Evolutionary conservation across 129 eudicot species (phyloP).

Genomic region (Saussurea involucrata): DNA sequence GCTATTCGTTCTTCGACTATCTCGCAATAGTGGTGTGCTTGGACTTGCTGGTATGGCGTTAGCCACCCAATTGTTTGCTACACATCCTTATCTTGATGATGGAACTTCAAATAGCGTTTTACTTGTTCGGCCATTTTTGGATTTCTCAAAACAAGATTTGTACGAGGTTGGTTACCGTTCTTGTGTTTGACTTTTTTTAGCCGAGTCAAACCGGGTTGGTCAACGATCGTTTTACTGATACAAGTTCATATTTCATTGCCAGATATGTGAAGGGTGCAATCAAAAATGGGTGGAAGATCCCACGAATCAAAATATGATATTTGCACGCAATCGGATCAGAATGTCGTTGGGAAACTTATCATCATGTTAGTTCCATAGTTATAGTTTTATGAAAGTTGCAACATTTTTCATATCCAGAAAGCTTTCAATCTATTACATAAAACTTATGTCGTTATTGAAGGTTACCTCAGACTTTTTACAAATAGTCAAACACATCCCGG

Average conservation of each 20-base stretch:
- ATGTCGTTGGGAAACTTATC: slow-evolving; percentile 43
- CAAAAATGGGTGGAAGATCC: slow-evolving; percentile 99
- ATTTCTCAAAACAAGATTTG: slow-evolving; percentile 79
- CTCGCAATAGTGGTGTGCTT: slow-evolving; percentile 95
- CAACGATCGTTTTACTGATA: slow-evolving; percentile 8
- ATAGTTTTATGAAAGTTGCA: neutral
- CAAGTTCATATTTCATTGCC: slow-evolving; percentile 3
- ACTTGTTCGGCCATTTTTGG: slow-evolving; percentile 79
- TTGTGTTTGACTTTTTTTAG: neutral
- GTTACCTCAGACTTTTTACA: neutral
- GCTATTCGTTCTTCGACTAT: slow-evolving; percentile 71
- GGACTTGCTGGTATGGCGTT: slow-evolving; percentile 99
- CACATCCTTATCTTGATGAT: slow-evolving; percentile 24
- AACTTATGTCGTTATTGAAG: neutral
- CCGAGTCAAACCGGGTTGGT: neutral
- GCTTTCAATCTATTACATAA: no score
- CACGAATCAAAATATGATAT: slow-evolving; percentile 64
- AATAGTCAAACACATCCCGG: neutral
- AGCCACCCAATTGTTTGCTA: slow-evolving; percentile 56
- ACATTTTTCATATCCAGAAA: neutral
- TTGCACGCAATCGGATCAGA: slow-evolving; percentile 85
- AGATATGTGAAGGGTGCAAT: slow-evolving; percentile 65
- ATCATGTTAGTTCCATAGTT: slow-evolving; percentile 46
- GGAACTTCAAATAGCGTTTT: slow-evolving; percentile 53
- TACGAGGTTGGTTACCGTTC: slow-evolving; percentile 50